Conservation (phyloP, 208 protist genomes). For the Herpetomonas samuelpessoai region DNA sequence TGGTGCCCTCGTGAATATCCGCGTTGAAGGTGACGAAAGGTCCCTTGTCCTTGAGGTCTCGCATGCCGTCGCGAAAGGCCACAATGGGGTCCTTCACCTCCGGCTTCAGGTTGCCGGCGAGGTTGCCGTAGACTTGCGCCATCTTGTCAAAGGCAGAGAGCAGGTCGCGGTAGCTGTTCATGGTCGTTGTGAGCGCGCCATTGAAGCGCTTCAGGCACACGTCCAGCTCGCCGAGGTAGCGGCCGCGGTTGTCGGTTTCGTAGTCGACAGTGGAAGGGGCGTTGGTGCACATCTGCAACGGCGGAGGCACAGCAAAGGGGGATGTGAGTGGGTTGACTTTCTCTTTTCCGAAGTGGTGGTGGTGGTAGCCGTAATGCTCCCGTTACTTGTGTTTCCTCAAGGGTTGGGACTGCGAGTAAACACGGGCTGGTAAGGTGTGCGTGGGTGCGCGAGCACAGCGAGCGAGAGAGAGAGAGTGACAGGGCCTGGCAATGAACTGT, state of each 20-base stretch:
- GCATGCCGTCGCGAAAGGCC: conserved; percentile 49
- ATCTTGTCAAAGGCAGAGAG: conserved; percentile 52
- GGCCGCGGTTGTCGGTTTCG: conserved; percentile 36
- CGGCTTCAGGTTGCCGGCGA: conserved; percentile 26
- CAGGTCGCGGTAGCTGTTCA: conserved; percentile 51
- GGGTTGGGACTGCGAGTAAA: no score
- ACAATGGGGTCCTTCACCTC: conserved; percentile 19
- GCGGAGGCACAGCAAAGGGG: no score
- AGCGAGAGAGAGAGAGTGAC: no score
- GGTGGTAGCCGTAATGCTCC: no score
- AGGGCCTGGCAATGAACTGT: no score
- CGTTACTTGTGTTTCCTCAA: no score
- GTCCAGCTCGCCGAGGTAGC: conserved; percentile 41
- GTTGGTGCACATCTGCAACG: conserved; percentile 21
- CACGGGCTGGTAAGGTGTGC: no score
- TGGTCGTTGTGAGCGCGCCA: conserved; percentile 36
- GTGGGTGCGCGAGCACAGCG: no score
- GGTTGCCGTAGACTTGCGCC: conserved; percentile 39
- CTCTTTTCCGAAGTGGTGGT: no score
- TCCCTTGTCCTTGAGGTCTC: conserved; percentile 54
- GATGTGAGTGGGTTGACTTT: no score
- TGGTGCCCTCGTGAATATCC: conserved; percentile 39
- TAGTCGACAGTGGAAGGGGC: conserved; percentile 37
- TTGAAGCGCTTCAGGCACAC: conserved; percentile 53
- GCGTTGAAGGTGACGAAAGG: conserved; percentile 52